Base-by-base conservation (phyloP, 192 early-diverging fungal species). In the Podila epigama region DNA sequence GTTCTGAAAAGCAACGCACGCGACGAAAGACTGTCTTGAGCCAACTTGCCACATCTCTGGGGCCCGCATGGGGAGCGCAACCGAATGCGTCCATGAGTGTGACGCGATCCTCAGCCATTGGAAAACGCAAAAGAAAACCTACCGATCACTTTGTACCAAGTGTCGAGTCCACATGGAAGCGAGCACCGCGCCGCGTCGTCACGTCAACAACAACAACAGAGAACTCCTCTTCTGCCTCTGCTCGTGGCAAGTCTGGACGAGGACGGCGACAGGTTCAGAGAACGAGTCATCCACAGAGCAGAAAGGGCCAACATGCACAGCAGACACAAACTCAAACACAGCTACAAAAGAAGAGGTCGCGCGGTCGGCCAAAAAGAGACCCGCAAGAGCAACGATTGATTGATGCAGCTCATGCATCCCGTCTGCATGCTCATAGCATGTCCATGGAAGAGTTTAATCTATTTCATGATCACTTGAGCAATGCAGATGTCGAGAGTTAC, bases 351-450 rank as follows among this genome's bases (percentile, higher is more conserved):
- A 7, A 12, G 31, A 41, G 20, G 28, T 42, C 18, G 27, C 42
- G 22, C 48, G 58, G 40, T 54, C 42, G n/a, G n/a, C 16, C 10
- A 51, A 63, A 54, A 44, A 77, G 27, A 55, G 29, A 22, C 57
- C 29, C 25, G 13, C 40, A 58, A n/a, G 66, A 77, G 9, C 65
- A 68, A 48, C 48, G 40, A 27, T 40, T 77, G 10, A 58, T 57
- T 18, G 60, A 77, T 20, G 73, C 73, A n/a, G 73, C 73, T 12
- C 73, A 77, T 22, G 60, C 73, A 10, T 68, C 73, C 1, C 35
- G 73, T 29, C 42, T 77, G 6, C 73, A 68, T 48, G 66, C 73
- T 2, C 73, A 68, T 37, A 66, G 66, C 12, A 60, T 77, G 27
- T 66, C 48, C 22, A 4, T 41, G 9, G 66, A 68, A 13, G 73